phyloP scores from a whole-genome alignment of 768 basidiomycete genomes.

The Lepiota venenata region DNA sequence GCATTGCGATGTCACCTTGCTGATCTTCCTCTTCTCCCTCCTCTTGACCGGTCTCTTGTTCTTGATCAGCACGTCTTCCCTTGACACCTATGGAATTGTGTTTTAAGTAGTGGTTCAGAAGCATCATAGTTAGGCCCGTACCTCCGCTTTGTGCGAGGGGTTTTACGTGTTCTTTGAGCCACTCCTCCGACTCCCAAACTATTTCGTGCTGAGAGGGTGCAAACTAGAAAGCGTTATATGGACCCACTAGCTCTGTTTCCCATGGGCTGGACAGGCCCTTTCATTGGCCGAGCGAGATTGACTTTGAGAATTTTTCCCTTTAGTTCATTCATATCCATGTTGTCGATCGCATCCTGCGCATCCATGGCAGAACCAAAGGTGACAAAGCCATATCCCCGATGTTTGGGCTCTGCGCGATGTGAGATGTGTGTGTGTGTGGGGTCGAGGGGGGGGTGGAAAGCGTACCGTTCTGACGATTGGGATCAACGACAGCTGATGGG shows the following conservation, averaged over 20 bases:
- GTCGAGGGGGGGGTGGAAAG: background rate
- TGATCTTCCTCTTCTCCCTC: slow-evolving; percentile 24
- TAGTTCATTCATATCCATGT: slow-evolving; percentile 95
- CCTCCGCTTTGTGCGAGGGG: slow-evolving; percentile 76
- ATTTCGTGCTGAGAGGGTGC: slow-evolving; percentile 7
- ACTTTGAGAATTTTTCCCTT: slow-evolving; percentile 75
- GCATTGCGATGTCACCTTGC: slow-evolving; percentile 56
- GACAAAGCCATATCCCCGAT: slow-evolving; percentile 92
- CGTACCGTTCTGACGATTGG: slow-evolving; percentile 44
- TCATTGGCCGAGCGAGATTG: slow-evolving; percentile 83
- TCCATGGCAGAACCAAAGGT: slow-evolving; percentile 78
- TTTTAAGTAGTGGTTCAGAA: background rate
- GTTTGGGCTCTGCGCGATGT: slow-evolving; percentile 58
- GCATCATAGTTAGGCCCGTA: slow-evolving; percentile 23
- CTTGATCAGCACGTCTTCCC: slow-evolving; percentile 34
- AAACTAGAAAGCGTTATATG: background rate
- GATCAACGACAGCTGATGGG: slow-evolving; percentile 74
- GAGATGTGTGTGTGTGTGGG: background rate
- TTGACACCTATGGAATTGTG: slow-evolving; percentile 41
- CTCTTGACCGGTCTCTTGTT: no score
- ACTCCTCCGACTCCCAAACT: slow-evolving; percentile 98
- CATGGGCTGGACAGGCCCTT: slow-evolving; percentile 58
- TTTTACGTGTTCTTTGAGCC: slow-evolving; percentile 80
- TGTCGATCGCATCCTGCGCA: slow-evolving; percentile 96
- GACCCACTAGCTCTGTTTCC: slow-evolving; percentile 76